Conservation (phyloP, 164 flowering plant species). For the Annona squamosa region DNA sequence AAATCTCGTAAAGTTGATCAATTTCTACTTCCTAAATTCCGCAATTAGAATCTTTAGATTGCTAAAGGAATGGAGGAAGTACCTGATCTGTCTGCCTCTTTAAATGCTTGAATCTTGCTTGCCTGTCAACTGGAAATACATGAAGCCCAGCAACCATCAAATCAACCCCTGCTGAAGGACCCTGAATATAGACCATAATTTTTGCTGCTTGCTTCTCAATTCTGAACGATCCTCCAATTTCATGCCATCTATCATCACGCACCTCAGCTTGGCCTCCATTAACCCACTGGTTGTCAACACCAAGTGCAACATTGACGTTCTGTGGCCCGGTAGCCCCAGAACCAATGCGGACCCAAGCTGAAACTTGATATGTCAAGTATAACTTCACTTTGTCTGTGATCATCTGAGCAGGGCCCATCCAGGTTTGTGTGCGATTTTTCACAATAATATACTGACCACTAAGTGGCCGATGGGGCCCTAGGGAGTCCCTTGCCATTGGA, state of each 20-base stretch:
- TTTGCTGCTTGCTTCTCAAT: slow-evolving; percentile 80
- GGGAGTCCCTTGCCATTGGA: slow-evolving; percentile 78
- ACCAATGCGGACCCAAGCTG: slow-evolving; percentile 84
- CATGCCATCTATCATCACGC: slow-evolving; percentile 75
- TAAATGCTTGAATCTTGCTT: slow-evolving; percentile 54
- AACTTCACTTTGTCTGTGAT: slow-evolving; percentile 77
- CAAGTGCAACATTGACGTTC: slow-evolving; percentile 70
- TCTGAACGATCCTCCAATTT: slow-evolving; percentile 86
- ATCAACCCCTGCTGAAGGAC: slow-evolving; percentile 87
- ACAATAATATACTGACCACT: slow-evolving; percentile 75
- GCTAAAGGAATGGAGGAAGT: slow-evolving; percentile 3
- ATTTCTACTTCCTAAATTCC: neutral
- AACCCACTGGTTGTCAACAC: slow-evolving; percentile 86
- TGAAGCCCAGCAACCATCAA: slow-evolving; percentile 90
- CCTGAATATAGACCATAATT: slow-evolving; percentile 84
- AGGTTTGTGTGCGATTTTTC: slow-evolving; percentile 74
- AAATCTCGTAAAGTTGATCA: neutral
- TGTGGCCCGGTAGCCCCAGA: slow-evolving; percentile 54
- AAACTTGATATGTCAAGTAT: slow-evolving; percentile 83
- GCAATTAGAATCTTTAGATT: neutral
- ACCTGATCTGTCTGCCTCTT: slow-evolving; percentile 70
- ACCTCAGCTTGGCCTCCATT: slow-evolving; percentile 88
- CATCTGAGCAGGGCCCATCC: slow-evolving; percentile 99
- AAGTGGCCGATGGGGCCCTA: slow-evolving; percentile 66
- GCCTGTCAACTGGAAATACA: slow-evolving; percentile 77